Percentiles rank a stretch among this genome's conserved stretches.
phyloP scores from a whole-genome alignment of 1,284 basidiomycete genomes.

The Microbotryum silenes-acaulis region DNA sequence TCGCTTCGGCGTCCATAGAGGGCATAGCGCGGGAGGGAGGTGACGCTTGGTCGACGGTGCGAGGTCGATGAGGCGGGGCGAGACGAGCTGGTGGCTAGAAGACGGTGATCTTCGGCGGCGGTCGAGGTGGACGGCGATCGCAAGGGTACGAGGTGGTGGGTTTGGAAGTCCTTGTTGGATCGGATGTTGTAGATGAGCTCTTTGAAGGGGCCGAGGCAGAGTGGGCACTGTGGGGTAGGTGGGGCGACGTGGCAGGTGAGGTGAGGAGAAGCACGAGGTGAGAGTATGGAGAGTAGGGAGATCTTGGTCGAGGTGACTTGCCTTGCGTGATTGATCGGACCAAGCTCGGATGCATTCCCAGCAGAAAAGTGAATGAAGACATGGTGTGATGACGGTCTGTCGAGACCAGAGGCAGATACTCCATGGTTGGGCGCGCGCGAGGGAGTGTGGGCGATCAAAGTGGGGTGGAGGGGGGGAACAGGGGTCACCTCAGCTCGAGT shows the following conservation, averaged over 20 bases:
- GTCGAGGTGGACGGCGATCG: slow-evolving; percentile 1
- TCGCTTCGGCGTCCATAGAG: slow-evolving; percentile 19
- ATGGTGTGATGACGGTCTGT: slow-evolving; percentile 35
- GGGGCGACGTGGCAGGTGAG: neutral
- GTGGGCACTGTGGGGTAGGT: slow-evolving; percentile 35
- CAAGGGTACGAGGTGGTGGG: slow-evolving; percentile 33
- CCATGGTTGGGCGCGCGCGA: too few species aligned
- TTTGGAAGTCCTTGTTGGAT: slow-evolving; percentile 35
- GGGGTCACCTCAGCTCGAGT: neutral
- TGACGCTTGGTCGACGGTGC: neutral
- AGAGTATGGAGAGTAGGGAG: slow-evolving; percentile 6
- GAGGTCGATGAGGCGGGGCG: neutral
- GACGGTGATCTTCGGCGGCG: neutral
- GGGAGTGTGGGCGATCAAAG: neutral
- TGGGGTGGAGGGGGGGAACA: neutral
- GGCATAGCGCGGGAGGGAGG: slow-evolving; percentile 22
- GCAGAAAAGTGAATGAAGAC: slow-evolving; percentile 40
- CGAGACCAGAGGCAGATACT: too few species aligned
- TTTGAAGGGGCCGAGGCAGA: slow-evolving; percentile 36
- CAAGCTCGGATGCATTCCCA: slow-evolving; percentile 38
- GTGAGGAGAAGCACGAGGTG: slow-evolving; percentile 11
- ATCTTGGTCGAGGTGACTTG: slow-evolving; percentile 10
- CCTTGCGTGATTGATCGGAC: slow-evolving; percentile 35
- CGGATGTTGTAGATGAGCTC: slow-evolving; percentile 37
- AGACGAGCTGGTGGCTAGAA: neutral